Evolutionary conservation across 2,329 filamentous ascomycete genomes (phyloP).

Genomic region (Grosmannia huntii): DNA sequence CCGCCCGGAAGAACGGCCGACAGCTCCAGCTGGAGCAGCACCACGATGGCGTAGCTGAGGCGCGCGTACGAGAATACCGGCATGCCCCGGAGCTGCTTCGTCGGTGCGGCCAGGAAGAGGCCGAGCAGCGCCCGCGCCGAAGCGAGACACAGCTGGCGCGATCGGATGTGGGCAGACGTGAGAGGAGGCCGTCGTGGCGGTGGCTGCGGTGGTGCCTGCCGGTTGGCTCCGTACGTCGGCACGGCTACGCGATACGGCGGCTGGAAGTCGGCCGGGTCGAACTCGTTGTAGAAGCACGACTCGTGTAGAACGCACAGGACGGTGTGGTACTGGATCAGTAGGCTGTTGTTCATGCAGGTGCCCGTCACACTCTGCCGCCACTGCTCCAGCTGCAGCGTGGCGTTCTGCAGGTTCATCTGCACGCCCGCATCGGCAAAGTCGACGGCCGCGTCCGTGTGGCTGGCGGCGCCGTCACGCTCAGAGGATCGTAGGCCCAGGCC

Average conservation of each 20-base stretch:
- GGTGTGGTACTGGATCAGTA: constrained; percentile 9
- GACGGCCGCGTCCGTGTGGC: neutral
- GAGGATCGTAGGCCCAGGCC: neutral
- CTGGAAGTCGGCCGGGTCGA: constrained; percentile 6
- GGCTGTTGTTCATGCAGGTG: constrained; percentile 6
- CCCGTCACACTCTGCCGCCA: constrained; percentile 2
- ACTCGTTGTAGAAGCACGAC: constrained; percentile 7
- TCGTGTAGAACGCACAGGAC: constrained; percentile 7
- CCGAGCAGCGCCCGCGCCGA: constrained; percentile 6
- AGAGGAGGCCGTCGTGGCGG: neutral
- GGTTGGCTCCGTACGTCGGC: neutral
- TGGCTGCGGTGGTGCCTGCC: neutral
- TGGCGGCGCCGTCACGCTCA: neutral
- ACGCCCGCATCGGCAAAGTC: constrained; percentile 1
- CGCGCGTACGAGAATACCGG: constrained; percentile 5
- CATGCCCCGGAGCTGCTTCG: constrained; percentile 5
- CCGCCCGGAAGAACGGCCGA: constrained; percentile 7
- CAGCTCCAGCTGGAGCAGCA: constrained; percentile 9
- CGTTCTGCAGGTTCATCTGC: constrained; percentile 4
- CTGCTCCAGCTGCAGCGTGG: constrained; percentile 3
- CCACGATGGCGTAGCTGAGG: constrained; percentile 6
- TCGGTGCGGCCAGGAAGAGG: constrained; percentile 5
- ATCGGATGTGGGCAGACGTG: constrained; percentile 1
- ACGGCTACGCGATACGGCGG: constrained; percentile 8
- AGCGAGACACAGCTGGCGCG: constrained; percentile 4